A percentile compares a stretch with the other conserved stretches of the same genome.
Conservation (phyloP, 805 yeast genomes). For the Wickerhamomyces alni region DNA sequence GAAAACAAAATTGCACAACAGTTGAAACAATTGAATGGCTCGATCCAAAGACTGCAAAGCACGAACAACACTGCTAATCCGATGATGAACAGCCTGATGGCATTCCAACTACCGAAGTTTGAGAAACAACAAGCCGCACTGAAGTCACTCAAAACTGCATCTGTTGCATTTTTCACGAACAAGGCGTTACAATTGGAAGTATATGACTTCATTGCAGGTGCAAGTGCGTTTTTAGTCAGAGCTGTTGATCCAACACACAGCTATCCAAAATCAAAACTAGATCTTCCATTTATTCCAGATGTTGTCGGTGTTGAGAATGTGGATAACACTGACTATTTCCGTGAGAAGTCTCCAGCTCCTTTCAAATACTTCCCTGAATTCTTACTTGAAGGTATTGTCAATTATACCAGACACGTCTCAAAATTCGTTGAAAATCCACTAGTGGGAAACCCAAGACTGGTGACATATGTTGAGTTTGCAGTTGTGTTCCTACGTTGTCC, state of each 20-base stretch:
- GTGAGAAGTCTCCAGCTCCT: slow-evolving; percentile 62
- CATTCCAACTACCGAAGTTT: slow-evolving; percentile 43
- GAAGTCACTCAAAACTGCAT: slow-evolving; percentile 46
- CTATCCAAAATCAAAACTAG: slow-evolving; percentile 48
- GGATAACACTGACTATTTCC: slow-evolving; percentile 68
- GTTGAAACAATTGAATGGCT: slow-evolving; percentile 39
- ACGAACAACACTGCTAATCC: slow-evolving; percentile 12
- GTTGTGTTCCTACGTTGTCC: slow-evolving; percentile 78
- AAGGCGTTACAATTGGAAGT: slow-evolving; percentile 55
- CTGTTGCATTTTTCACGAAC: slow-evolving; percentile 57
- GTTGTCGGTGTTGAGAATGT: slow-evolving; percentile 58
- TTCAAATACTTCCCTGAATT: slow-evolving; percentile 86
- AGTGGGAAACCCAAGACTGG: slow-evolving; percentile 45
- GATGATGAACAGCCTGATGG: slow-evolving; percentile 25
- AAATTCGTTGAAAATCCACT: slow-evolving; percentile 53
- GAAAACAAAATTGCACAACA: slow-evolving; percentile 51
- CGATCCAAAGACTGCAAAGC: slow-evolving; percentile 23
- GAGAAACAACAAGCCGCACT: slow-evolving; percentile 34
- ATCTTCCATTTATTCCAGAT: slow-evolving; percentile 56
- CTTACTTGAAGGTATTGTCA: slow-evolving; percentile 73
- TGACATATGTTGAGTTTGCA: slow-evolving; percentile 60
- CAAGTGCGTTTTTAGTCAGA: slow-evolving; percentile 64
- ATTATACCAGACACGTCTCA: slow-evolving; percentile 59
- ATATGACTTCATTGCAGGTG: slow-evolving; percentile 73
- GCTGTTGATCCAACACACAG: slow-evolving; percentile 66